These are phyloP conservation scores for Floccularia luteovirens DNA, from an alignment of 768 basidiomycete genomes.

Conservation along the genomic window DNA sequence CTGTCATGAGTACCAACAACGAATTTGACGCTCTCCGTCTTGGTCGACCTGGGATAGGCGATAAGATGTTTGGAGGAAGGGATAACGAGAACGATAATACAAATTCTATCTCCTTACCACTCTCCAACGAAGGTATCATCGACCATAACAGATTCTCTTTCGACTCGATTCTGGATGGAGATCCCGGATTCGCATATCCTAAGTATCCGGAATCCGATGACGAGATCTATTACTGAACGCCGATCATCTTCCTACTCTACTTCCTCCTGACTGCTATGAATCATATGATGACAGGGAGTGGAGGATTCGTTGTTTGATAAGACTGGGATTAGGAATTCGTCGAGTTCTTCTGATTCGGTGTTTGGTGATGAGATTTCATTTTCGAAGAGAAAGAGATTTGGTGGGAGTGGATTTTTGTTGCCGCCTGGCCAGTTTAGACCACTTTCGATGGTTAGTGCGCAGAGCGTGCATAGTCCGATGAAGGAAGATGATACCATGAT, in stretches of 20 bases:
- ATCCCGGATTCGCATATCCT: slow-evolving; percentile 28
- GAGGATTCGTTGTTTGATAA: slow-evolving; percentile 60
- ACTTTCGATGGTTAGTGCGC: slow-evolving; percentile 52
- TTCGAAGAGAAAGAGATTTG: slow-evolving; percentile 22
- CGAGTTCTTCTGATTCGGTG: slow-evolving; percentile 49
- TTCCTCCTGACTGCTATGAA: too few species aligned
- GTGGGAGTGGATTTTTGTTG: too few species aligned
- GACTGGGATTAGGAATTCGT: slow-evolving; percentile 43
- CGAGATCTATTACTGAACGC: too few species aligned
- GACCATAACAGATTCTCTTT: slow-evolving; percentile 28
- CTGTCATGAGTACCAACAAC: slow-evolving; percentile 54
- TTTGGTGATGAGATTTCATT: slow-evolving; percentile 44
- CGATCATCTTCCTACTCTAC: too few species aligned
- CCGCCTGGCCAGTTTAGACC: slow-evolving; percentile 52
- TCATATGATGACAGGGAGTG: too few species aligned
- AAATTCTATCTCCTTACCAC: too few species aligned
- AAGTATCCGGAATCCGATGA: too few species aligned
- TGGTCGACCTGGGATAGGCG: slow-evolving; percentile 68
- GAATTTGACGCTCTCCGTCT: slow-evolving; percentile 52
- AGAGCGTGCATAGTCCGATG: slow-evolving; percentile 38
- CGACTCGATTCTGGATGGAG: slow-evolving; percentile 63
- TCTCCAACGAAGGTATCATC: too few species aligned
- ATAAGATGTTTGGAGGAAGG: slow-evolving; percentile 79
- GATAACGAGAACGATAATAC: too few species aligned
- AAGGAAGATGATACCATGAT: slow-evolving; percentile 82